A percentile compares a stretch with the other conserved stretches of the same genome.
These are phyloP conservation scores for Rhodomyrtus psidioides DNA, from an alignment of 441 rosid genomes.

Conservation along the genomic window DNA sequence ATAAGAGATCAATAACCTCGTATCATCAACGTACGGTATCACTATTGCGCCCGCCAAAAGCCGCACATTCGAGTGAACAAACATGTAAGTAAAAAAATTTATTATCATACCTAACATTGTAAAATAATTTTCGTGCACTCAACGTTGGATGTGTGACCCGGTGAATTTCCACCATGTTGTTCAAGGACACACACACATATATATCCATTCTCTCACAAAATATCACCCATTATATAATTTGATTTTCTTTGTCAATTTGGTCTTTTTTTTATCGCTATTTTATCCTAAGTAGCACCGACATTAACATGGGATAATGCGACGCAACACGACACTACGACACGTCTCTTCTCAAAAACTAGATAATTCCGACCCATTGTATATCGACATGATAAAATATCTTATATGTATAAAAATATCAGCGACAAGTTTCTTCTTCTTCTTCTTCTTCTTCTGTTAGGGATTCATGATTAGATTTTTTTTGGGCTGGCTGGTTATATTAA, in stretches of 20 bases:
- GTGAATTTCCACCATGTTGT: background rate
- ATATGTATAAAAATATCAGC: too few species aligned
- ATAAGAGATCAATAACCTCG: background rate
- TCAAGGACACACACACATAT: background rate
- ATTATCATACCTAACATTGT: too few species aligned
- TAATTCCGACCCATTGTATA: too few species aligned
- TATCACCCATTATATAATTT: background rate
- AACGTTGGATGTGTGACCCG: background rate
- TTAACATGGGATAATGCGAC: too few species aligned
- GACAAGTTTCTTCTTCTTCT: too few species aligned
- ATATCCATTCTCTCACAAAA: background rate
- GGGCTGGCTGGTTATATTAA: too few species aligned
- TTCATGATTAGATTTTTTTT: too few species aligned
- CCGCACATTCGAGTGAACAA: background rate
- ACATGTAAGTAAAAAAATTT: background rate
- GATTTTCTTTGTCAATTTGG: background rate
- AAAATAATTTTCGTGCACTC: background rate
- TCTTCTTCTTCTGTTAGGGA: too few species aligned
- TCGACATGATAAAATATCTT: too few species aligned
- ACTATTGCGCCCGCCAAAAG: background rate
- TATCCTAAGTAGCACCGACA: too few species aligned
- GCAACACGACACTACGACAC: too few species aligned
- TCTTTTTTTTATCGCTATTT: background rate
- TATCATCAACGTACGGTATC: background rate
- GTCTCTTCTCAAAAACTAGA: too few species aligned